Base-by-base conservation (phyloP, 805 yeast genomes). In the Metschnikowia arizonensis region DNA sequence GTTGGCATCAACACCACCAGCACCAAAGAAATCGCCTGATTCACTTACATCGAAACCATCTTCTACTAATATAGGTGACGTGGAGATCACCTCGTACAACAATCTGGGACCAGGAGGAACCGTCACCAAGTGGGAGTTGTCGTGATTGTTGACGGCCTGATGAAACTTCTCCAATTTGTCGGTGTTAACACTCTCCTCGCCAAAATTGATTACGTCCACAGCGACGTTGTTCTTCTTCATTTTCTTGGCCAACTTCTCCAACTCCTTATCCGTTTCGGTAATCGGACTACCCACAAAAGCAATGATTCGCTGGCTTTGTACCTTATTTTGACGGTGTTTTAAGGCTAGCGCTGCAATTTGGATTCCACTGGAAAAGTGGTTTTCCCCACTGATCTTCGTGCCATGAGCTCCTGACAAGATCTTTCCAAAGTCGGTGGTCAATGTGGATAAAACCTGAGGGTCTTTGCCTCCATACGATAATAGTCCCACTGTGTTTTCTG, bases 321-420 rank as follows among this genome's bases (percentile, higher is more conserved):
- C 83, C 66, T 86, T 89, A 69, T 93, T 91, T 65, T 89, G 97
- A 60, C 99, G 88, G 69, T 91, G 97, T 63, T 90, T 93, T 61
- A 91, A 80, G 15, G 97, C 97, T 59, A 93, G 65, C 12, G 76
- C 75, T 11, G 98, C 98, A 50, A 93, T 95, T 68, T 90, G 96
- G 55, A 93, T 81, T 9, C 95, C 95, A 31, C 89, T 84, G 24
- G 83, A 72, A 47, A 93, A 74, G 59, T 88, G 86, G 32, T 73
- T 64, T 28, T 62, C 61, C 1, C 96, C 97, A 12, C 73, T 71
- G 45, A 93, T 81, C 53, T 77, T 78, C 26, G 83, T 82, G 36
- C 85, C 88, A 59, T 88, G 96, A 34, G 88, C 72, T 5, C 96
- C 97, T 18, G 87, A 73, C 52, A 90, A 72, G 43, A 93, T 78